Evolutionary conservation across 2,329 filamentous ascomycete species (phyloP), one percentile per base, ranked within the genome.

Genomic region (Penicillium polonicum): DNA sequence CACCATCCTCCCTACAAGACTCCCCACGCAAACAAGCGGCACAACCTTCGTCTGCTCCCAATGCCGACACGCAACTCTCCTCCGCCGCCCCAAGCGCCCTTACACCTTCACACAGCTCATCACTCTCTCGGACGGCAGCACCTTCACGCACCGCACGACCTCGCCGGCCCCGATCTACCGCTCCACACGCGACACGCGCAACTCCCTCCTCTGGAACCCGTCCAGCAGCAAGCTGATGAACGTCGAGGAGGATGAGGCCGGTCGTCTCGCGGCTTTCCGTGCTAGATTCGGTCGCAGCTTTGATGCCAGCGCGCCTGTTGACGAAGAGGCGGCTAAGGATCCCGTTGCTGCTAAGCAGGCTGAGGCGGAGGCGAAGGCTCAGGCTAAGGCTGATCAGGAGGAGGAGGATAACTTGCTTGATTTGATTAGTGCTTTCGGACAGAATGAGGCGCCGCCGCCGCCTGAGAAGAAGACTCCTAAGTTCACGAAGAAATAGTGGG

Each of bases 21-120:
- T 70, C 57, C 66, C 61, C 36, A 65, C 69, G 55, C 64, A 65
- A 62, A 60, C 64, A 55, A 64, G 63, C 59, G 51, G 70, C 49
- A 75, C 72, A 60, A 77, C 76, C 49, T 79, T 76, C 67, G 70
- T 78, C 66, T 79, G 75, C 75, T 78, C 76, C 49, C 89, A 92
- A 79, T 81, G 86, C 72, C 88, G 92, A 60, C 86, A 91, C 73
- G 94, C 94, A 52, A 92, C 90, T 25, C 89, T 96, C 62, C 85
- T 97, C 72, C 84, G 84, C 61, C 91, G 94, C 17, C 92, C 92
- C n/a, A 89, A 92, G 71, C 86, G 92, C 6, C 93, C 94, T 42
- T 97, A 97, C 82, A 91, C 88, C 66, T 97, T 97, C 82, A 97
- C 93, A n/a, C 94, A 99, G 78, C 85, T 99, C 60, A 83, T 99